These are phyloP conservation scores for Pistacia integerrima DNA, from an alignment of 345 rosid species.

Conservation along the genomic window DNA sequence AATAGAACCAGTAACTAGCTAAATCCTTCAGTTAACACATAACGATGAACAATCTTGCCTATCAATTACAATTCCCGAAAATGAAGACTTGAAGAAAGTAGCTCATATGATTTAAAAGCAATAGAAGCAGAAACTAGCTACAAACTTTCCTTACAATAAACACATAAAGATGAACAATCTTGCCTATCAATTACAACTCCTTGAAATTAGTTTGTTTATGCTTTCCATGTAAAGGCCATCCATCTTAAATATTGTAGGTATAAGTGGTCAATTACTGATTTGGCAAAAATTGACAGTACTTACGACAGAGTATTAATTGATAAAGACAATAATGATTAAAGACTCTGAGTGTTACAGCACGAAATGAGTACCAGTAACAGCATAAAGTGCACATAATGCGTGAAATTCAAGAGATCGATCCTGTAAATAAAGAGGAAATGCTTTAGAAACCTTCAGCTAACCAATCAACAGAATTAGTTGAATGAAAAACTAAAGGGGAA, in stretches of 20 bases:
- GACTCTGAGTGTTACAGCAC: conserved; percentile 10
- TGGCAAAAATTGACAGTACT: not conserved
- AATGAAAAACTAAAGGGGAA: conserved; percentile 1
- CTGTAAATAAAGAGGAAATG: conserved; percentile 34
- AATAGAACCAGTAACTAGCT: not conserved
- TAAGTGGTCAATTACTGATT: not conserved
- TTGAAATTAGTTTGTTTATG: not conserved
- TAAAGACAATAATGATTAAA: not conserved
- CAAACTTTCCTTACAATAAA: not conserved
- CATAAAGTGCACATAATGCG: conserved; percentile 59
- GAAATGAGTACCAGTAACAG: conserved; percentile 51
- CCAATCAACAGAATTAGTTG: conserved; percentile 4
- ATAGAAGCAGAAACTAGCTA: not conserved
- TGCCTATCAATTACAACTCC: not conserved
- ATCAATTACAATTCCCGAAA: too few relatives aligned
- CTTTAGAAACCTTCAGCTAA: conserved; percentile 18
- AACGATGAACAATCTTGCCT: too few relatives aligned
- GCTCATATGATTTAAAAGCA: not conserved
- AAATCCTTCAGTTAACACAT: not conserved
- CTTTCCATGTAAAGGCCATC: not conserved
- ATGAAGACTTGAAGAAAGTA: not conserved
- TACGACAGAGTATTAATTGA: conserved; percentile 11
- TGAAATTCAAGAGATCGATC: conserved; percentile 62
- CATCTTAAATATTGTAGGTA: not conserved
- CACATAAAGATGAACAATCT: not conserved